Evolutionary conservation across 129 eudicot genomes (phyloP), one percentile per base, ranked within the genome.

Genomic region (Gnaphalium uliginosum): DNA sequence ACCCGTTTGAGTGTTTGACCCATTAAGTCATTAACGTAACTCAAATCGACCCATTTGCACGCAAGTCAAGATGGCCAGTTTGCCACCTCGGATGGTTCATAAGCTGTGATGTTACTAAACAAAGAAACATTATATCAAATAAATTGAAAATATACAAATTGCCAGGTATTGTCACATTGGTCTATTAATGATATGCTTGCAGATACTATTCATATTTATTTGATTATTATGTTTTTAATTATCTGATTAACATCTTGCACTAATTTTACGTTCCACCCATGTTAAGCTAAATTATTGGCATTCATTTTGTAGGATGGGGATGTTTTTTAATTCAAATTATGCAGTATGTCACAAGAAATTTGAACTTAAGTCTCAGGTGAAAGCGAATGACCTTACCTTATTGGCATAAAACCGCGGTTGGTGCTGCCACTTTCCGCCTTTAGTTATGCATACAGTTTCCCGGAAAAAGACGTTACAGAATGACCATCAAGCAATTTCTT

Each of bases 221-320:
- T 23, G 71, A 65, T 35, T 63, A 66, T 30, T 15, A 63, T 62
- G 46, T 79, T 29, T 62, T 71, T 33, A 51, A 64, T 63, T 71
- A 50, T 53, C 37, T 77, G 21, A 77, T 56, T 77, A 57, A 37
- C 63, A 41, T 56, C 23, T 77, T 33, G 72, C 73, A 66, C 78
- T 71, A 63, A 64, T 71, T 10, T 72, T 79, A 79, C 73, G 78
- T 79, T 79, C 78, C 35, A 24, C 82, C 81, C 82, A 79, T 71
- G 82, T 79, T 79, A 79, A 30, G 82, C 78, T 71, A 3, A 79
- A 71, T 79, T 71, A 79, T 79, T 79, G 82, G 18, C 82, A 71
- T 72, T 79, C 65, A 63, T 21, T 23, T 71, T 33, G 73, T 72
- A 79, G 53, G 59, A 53, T 63, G 60, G 32, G 57, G 59, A 33